These are phyloP conservation scores for Isatis tinctoria DNA, from an alignment of 345 rosid species.

Conservation along the genomic window DNA sequence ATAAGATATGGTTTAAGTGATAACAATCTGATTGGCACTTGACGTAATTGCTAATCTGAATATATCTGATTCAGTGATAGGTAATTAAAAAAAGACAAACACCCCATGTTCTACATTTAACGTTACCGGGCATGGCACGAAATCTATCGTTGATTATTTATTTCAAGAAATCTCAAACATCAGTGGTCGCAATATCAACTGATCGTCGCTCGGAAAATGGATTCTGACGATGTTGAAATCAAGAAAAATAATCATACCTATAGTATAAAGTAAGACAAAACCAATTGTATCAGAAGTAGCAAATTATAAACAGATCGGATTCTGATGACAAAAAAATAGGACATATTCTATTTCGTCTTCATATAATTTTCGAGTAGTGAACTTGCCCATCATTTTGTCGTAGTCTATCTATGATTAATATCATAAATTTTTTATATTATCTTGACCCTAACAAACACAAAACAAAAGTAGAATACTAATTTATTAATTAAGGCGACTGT, in stretches of 20 bases:
- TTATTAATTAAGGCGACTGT: conserved; percentile 21
- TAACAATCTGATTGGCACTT: conserved; percentile 9
- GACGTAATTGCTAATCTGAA: conserved; percentile 19
- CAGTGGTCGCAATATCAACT: conserved; percentile 1
- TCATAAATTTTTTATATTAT: conserved; percentile 16
- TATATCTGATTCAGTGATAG: conserved; percentile 12
- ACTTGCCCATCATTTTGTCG: conserved; percentile 20
- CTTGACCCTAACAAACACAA: conserved; percentile 16
- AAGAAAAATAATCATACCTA: neutral
- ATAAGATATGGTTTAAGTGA: neutral
- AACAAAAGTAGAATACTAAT: neutral
- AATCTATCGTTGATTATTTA: conserved; percentile 9
- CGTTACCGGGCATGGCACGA: conserved; percentile 26
- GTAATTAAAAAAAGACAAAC: conserved; percentile 4
- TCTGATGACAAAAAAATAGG: neutral
- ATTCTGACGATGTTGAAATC: conserved; percentile 6
- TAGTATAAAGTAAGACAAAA: neutral
- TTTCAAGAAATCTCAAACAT: neutral
- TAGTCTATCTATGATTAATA: conserved; percentile 15
- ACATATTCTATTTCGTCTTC: neutral
- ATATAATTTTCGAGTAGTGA: neutral
- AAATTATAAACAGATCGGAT: neutral
- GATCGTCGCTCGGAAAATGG: neutral
- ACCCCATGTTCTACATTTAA: conserved; percentile 30
- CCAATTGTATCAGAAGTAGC: neutral